Percentiles rank a stretch among this genome's conserved stretches.
Evolutionary conservation across 202 grass and related monocot genomes (phyloP).

Genomic region (Setaria viridis): DNA sequence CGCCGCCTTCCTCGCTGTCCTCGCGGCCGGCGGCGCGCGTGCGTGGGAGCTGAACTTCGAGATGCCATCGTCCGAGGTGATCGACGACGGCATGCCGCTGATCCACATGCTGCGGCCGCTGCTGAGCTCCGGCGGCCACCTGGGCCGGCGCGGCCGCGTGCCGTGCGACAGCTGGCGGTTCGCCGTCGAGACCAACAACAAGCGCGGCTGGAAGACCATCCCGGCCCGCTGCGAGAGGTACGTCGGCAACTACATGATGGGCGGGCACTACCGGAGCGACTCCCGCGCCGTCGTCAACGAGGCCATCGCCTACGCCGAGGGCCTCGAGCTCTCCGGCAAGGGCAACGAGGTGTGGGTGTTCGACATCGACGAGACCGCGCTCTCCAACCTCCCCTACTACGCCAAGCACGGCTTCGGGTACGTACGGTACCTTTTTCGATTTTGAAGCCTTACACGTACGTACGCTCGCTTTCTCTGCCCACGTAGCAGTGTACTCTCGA

Average conservation of each 20-base stretch:
- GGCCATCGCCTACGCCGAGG: slow-evolving; percentile 43
- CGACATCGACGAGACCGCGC: slow-evolving; percentile 63
- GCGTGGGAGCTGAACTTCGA: background rate
- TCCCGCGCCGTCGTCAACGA: slow-evolving; percentile 48
- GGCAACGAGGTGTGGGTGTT: slow-evolving; percentile 57
- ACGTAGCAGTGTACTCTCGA: too few species aligned
- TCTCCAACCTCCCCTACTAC: slow-evolving; percentile 61
- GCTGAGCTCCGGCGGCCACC: slow-evolving; percentile 20
- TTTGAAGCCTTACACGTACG: too few species aligned
- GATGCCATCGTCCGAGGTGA: background rate
- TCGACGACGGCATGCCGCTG: background rate
- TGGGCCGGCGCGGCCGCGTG: slow-evolving; percentile 5
- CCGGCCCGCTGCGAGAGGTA: slow-evolving; percentile 50
- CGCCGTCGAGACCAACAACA: slow-evolving; percentile 57
- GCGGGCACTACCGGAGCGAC: slow-evolving; percentile 48
- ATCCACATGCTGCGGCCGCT: slow-evolving; percentile 58
- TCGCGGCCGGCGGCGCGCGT: background rate
- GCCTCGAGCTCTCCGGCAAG: slow-evolving; percentile 2
- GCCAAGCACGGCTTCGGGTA: slow-evolving; percentile 55
- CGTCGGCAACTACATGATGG: slow-evolving; percentile 66
- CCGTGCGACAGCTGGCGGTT: slow-evolving; percentile 65
- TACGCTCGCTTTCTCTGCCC: too few species aligned
- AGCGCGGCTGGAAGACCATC: slow-evolving; percentile 39
- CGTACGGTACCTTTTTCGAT: too few species aligned
- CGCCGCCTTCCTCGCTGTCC: background rate